A percentile compares a stretch with the other conserved stretches of the same genome.
Conservation (phyloP, 495 filamentous ascomycete genomes). For the Annulohypoxylon moriforme region DNA sequence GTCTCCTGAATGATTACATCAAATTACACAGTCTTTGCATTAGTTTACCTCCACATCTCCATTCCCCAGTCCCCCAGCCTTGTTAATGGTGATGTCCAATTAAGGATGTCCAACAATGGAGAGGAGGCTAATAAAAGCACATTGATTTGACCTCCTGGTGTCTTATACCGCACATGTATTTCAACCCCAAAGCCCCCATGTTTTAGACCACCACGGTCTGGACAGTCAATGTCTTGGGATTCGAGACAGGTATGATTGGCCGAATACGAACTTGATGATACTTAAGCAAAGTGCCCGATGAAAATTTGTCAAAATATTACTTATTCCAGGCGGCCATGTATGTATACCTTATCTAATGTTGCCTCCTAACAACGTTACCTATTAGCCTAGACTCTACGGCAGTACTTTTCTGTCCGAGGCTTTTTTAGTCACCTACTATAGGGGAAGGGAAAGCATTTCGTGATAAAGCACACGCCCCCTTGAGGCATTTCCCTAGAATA, state of each 20-base stretch:
- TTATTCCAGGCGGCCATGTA: constrained; percentile 1
- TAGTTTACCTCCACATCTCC: not conserved
- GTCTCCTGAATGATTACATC: constrained; percentile 10
- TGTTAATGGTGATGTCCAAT: constrained; percentile 11
- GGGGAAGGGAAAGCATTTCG: not conserved
- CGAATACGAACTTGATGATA: not conserved
- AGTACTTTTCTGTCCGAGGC: constrained; percentile 14
- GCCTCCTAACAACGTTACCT: not conserved
- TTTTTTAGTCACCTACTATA: not conserved
- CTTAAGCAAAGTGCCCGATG: constrained; percentile 1
- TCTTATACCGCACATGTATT: constrained; percentile 9
- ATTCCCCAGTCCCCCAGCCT: not conserved
- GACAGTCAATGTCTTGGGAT: not conserved
- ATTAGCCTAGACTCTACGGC: not conserved
- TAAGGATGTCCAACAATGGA: constrained; percentile 19
- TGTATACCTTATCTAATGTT: constrained; percentile 6
- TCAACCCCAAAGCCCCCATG: not conserved
- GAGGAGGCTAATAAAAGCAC: constrained; percentile 18
- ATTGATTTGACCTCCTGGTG: constrained; percentile 14
- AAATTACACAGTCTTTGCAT: not conserved
- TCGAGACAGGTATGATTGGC: constrained; percentile 2
- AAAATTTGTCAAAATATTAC: not conserved
- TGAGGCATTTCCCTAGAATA: constrained; percentile 37
- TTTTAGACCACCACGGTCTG: not conserved
- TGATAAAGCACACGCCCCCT: not conserved